Percentiles rank a stretch among this genome's conserved stretches.
Conservation (phyloP, 1,284 basidiomycete species). For the Marasmius sp. region DNA sequence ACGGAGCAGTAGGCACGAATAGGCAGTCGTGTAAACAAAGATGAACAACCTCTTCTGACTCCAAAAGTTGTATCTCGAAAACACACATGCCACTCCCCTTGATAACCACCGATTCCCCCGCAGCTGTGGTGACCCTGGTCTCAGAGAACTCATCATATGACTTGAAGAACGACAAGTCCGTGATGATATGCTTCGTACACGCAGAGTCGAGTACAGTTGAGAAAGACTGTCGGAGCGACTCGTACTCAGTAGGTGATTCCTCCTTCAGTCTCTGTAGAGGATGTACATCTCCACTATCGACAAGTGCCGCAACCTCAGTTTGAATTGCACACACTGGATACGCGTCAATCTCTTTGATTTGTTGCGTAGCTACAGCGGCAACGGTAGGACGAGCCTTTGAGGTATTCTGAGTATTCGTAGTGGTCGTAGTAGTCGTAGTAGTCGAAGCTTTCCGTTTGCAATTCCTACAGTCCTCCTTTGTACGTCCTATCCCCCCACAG, state of each 20-base stretch:
- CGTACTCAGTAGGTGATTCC: not conserved
- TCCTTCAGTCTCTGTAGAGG: not conserved
- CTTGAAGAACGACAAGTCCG: not conserved
- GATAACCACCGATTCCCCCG: not conserved
- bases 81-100: not conserved
- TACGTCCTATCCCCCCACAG: not conserved
- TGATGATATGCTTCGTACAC: constrained; percentile 7
- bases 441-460: not conserved
- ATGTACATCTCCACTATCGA: not conserved
- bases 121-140: not conserved
- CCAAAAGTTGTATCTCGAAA: not conserved
- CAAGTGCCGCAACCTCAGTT: not conserved
- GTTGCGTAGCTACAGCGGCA: not conserved
- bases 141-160: not conserved
- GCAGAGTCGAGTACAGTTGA: constrained; percentile 1
- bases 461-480: not conserved
- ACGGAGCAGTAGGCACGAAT: not conserved
- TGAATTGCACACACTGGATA: not conserved
- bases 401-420: not conserved
- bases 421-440: not conserved
- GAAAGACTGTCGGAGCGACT: not conserved
- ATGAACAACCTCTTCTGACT: not conserved
- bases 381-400: not conserved
- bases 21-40: constrained; percentile 6
- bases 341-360: not conserved